Conservation (phyloP, 169 alveolate species). For the Besnoitia besnoiti region DNA sequence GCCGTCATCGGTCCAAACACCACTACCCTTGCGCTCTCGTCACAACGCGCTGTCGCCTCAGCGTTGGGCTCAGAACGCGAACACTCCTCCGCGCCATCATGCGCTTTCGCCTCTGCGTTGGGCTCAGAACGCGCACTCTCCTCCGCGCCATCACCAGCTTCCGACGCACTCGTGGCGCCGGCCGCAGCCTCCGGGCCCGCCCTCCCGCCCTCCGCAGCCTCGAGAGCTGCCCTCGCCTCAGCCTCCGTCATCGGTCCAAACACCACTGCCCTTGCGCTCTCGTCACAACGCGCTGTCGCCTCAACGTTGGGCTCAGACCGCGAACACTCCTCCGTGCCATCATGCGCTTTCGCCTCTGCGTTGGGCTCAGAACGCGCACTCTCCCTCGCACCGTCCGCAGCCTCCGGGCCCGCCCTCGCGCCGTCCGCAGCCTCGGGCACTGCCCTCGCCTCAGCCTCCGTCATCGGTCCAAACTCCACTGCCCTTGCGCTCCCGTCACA, state of each 20-base stretch:
- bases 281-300: not conserved
- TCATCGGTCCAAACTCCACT: not conserved
- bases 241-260: not conserved
- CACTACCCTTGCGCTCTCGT: not conserved
- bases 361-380: too few relatives aligned
- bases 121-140: too few relatives aligned
- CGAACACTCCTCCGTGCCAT: not conserved
- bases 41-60: too few relatives aligned
- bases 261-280: not conserved
- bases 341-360: too few relatives aligned
- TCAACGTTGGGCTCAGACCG: too few relatives aligned
- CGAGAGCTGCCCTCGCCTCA: not conserved
- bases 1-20: slow-evolving; percentile 2
- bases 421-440: not conserved
- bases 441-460: not conserved
- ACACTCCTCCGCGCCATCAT: too few relatives aligned
- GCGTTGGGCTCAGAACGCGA: too few relatives aligned
- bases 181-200: not conserved
- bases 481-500: too few relatives aligned
- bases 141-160: not conserved
- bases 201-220: not conserved
- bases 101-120: too few relatives aligned
- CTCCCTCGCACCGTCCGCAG: not conserved
- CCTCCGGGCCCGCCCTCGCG: not conserved
- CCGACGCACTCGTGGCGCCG: not conserved